Conservation (phyloP, 306 rosid genomes). For the Vicia sativa region DNA sequence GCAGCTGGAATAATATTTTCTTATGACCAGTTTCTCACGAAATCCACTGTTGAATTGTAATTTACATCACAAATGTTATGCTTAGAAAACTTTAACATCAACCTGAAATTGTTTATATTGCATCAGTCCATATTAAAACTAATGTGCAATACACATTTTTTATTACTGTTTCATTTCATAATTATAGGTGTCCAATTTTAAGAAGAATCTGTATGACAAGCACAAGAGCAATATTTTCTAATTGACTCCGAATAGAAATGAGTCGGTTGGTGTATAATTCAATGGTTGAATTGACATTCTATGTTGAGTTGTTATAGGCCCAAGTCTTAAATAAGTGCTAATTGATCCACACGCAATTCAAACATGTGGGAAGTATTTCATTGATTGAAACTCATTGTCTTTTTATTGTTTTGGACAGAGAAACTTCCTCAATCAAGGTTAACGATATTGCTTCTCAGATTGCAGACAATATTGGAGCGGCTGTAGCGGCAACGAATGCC, state of each 20-base stretch:
- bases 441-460: conserved; percentile 90
- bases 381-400: conserved; percentile 38
- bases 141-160: background rate
- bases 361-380: conserved; percentile 25
- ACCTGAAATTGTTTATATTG: conserved; percentile 6
- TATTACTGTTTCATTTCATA: background rate
- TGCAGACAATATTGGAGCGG: conserved; percentile 83
- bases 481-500: conserved; percentile 82
- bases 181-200: conserved; percentile 18
- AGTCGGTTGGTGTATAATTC: conserved; percentile 13
- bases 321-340: conserved; percentile 8
- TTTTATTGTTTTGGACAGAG: conserved; percentile 59
- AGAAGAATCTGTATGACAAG: background rate
- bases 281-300: conserved; percentile 4
- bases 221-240: conserved; percentile 9
- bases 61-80: conserved; percentile 14
- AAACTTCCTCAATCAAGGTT: conserved; percentile 93
- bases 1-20: conserved; percentile 22
- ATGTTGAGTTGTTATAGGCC: conserved; percentile 6
- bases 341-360: conserved; percentile 22
- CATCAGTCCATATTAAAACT: conserved; percentile 16
- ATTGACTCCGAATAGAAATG: conserved; percentile 2
- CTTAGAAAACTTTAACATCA: background rate
- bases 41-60: conserved; percentile 12
- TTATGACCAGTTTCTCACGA: conserved; percentile 3